Evolutionary conservation across 2,329 filamentous ascomycete genomes (phyloP).

Genomic region (Oidium heveae): DNA sequence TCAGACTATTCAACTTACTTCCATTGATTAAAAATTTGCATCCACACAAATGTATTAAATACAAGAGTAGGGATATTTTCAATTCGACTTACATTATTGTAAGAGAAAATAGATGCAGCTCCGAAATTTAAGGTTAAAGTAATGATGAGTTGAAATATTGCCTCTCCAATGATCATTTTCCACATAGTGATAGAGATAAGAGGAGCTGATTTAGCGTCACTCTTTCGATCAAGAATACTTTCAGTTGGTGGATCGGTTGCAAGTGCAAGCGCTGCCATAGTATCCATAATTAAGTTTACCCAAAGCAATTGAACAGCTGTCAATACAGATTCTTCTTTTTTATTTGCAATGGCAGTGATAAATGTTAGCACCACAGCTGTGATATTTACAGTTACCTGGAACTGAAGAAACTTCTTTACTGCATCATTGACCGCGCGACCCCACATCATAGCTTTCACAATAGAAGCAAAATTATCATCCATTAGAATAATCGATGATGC

Average conservation of each 20-base stretch:
- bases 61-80: slow-evolving; percentile 51
- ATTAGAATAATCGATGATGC: slow-evolving; percentile 35
- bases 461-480: slow-evolving; percentile 37
- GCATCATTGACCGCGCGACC: slow-evolving; percentile 31
- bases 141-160: slow-evolving; percentile 60
- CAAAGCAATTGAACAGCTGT: slow-evolving; percentile 60
- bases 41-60: slow-evolving; percentile 98
- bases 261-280: slow-evolving; percentile 52
- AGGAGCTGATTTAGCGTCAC: slow-evolving; percentile 46
- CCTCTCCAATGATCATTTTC: slow-evolving; percentile 96
- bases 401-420: slow-evolving; percentile 27
- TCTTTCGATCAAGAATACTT: slow-evolving; percentile 45
- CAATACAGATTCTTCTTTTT: slow-evolving; percentile 37
- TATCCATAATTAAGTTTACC: slow-evolving; percentile 74
- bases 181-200: slow-evolving; percentile 83
- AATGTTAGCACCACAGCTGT: slow-evolving; percentile 59
- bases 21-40: slow-evolving; percentile 98
- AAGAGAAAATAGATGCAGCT: slow-evolving; percentile 31
- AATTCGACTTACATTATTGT: slow-evolving; percentile 21
- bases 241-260: slow-evolving; percentile 49
- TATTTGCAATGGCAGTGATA: slow-evolving; percentile 44
- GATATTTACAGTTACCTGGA: slow-evolving; percentile 51
- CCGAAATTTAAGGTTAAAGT: slow-evolving; percentile 70
- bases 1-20: slow-evolving; percentile 34
- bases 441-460: slow-evolving; percentile 36